Percentiles rank a stretch among this genome's conserved stretches.
Conservation (phyloP, 2,329 filamentous ascomycete genomes). For the Sclerotinia trifoliorum region DNA sequence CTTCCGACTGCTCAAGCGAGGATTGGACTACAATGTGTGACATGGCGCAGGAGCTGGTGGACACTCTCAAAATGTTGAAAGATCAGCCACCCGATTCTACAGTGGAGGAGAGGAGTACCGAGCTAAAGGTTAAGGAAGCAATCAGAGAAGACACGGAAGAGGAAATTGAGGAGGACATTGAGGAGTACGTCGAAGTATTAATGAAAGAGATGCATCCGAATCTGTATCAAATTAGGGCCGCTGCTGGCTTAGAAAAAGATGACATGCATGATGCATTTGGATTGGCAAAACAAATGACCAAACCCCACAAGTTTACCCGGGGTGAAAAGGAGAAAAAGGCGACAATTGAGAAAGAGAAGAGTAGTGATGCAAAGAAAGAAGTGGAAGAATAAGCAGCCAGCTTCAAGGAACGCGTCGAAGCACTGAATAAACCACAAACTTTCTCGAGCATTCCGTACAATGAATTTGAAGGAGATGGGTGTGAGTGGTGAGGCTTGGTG, state of each 20-base stretch:
- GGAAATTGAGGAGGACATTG: neutral
- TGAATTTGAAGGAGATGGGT: neutral
- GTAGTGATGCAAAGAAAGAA: neutral
- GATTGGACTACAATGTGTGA: neutral
- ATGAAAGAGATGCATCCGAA: constrained; percentile 5
- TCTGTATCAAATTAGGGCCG: neutral
- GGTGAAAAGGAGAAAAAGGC: too few species aligned
- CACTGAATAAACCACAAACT: neutral
- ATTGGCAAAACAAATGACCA: neutral
- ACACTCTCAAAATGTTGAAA: neutral
- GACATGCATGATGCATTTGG: neutral
- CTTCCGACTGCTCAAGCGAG: neutral
- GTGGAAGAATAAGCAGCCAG: neutral
- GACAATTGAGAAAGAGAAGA: neutral
- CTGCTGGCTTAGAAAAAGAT: neutral
- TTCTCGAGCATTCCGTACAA: neutral
- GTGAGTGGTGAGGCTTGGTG: too few species aligned
- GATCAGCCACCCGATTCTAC: neutral
- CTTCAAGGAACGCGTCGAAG: neutral
- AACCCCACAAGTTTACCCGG: neutral
- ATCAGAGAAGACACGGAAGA: neutral
- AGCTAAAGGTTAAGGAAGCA: too few species aligned
- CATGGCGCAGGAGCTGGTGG: neutral
- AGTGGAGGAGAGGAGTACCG: neutral
- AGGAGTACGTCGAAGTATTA: neutral